Conservation (phyloP, 2,329 filamentous ascomycete genomes). For the Zymoseptoria pseudotritici region DNA sequence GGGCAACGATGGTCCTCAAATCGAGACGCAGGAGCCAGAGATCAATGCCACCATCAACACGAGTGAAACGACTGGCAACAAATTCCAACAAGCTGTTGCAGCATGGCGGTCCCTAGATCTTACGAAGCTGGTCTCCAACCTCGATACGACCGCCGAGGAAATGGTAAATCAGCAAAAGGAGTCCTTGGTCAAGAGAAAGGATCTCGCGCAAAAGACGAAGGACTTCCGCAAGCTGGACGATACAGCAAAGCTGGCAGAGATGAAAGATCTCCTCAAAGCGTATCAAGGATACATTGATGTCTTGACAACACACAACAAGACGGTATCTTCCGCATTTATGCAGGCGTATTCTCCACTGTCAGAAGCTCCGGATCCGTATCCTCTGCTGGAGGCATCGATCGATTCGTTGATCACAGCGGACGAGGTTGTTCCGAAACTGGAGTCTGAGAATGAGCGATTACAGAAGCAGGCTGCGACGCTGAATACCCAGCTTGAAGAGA, state of each 20-base stretch:
- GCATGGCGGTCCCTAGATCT: constrained; percentile 94
- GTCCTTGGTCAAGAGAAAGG: constrained; percentile 91
- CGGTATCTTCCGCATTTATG: constrained; percentile 85
- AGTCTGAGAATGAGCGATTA: constrained; percentile 81
- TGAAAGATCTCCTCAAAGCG: constrained; percentile 78
- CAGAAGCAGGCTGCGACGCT: constrained; percentile 69
- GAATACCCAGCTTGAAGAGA: constrained; percentile 73
- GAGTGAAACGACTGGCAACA: constrained; percentile 55
- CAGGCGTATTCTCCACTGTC: constrained; percentile 88
- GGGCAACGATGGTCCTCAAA: background rate
- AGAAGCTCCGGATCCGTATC: constrained; percentile 94
- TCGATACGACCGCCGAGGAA: constrained; percentile 91
- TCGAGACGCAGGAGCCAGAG: constrained; percentile 2
- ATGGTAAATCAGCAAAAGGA: constrained; percentile 90
- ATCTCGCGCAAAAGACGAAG: constrained; percentile 97
- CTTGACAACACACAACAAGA: constrained; percentile 90
- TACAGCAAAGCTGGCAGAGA: constrained; percentile 72
- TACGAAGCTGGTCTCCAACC: constrained; percentile 69
- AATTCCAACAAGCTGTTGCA: constrained; percentile 92
- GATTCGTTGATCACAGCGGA: constrained; percentile 88
- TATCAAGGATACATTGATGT: constrained; percentile 98
- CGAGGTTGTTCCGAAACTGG: constrained; percentile 83
- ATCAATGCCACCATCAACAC: constrained; percentile 33
- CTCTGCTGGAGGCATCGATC: constrained; percentile 88
- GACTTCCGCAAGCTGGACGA: constrained; percentile 95